Conservation (phyloP, 345 rosid genomes). For the Lepidium africanum region DNA sequence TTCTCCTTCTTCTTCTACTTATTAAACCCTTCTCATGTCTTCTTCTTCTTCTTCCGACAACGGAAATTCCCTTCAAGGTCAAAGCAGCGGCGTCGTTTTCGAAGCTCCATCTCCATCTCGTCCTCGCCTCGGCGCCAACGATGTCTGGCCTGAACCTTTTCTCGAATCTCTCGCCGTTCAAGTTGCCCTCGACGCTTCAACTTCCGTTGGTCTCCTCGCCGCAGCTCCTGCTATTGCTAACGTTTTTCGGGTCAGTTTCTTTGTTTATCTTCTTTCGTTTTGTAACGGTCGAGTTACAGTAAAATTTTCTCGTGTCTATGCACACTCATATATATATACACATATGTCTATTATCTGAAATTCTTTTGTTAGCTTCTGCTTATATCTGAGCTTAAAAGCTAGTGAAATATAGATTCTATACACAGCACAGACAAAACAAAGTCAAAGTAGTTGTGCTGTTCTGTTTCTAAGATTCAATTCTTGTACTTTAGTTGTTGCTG, state of each 20-base stretch:
- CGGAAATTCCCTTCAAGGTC: conserved; percentile 18
- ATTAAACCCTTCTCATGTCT: conserved; percentile 18
- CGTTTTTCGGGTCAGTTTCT: conserved; percentile 55
- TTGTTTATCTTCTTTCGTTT: background rate
- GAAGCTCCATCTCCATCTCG: conserved; percentile 59
- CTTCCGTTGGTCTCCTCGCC: conserved; percentile 49
- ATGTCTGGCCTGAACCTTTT: conserved; percentile 90
- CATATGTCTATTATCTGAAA: background rate
- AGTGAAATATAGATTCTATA: conserved; percentile 1
- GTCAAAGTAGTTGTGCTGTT: conserved; percentile 25
- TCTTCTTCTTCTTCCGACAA: conserved; percentile 28
- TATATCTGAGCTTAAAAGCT: background rate
- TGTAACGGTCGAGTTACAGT: background rate
- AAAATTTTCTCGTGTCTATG: background rate
- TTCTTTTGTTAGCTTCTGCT: background rate
- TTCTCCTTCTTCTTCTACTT: conserved; percentile 3
- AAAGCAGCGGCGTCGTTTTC: conserved; percentile 21
- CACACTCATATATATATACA: background rate
- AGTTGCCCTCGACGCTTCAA: conserved; percentile 60
- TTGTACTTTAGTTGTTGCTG: conserved; percentile 18
- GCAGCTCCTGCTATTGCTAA: conserved; percentile 71
- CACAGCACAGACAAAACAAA: conserved; percentile 14
- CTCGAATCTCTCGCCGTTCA: conserved; percentile 76
- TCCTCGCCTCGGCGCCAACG: conserved; percentile 46
- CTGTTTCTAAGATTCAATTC: background rate